Base-by-base conservation (phyloP, 2,329 filamentous ascomycete genomes). In the Pestalotiopsis sp. region DNA sequence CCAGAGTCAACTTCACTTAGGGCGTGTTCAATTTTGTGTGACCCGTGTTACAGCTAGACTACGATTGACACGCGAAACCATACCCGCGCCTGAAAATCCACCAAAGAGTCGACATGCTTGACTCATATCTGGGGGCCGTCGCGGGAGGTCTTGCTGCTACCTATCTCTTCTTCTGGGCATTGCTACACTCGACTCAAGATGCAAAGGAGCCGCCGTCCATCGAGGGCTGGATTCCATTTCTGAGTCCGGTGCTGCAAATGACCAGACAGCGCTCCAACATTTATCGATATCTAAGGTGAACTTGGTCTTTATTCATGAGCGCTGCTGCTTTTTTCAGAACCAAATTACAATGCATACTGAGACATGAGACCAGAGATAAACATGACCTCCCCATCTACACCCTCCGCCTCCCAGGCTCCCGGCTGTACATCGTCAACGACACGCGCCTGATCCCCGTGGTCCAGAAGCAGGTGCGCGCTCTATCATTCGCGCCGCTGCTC, bases 191-290 rank as follows among this genome's bases (percentile, higher is more conserved):
- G 4, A 65, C 63, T 3, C 63, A 65, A 67, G 60, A 73, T 68
- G 35, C 30, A 11, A 57, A 35, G 14, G 63, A 65, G 63, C 63
- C 63, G 22, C 44, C 9, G 0, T 24, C 58, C 17, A 22, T 59
- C 20, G 64, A 44, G 38, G 56, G 44, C 80, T 80, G 20, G 81
- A 81, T 61, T 1, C 58, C 58, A 35, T 61, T 61, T 26, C 26
- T 61, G 11, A 61, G 58, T 39, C 58, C 58, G 20, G n/a, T 40
- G 2, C 10, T 61, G 6, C 14, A 17, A 17, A 61, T 61, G 58
- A 61, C 22, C 26, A 35, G 17, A 10, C n/a, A 14, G 56, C n/a
- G 56, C 20, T 10, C 24, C 26, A 58, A 26, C 22, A 10, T 26
- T 58, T 22, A 58, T 22, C 6, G 14, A n/a, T 1, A 58, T 26